Evolutionary conservation across 2,329 filamentous ascomycete species (phyloP), one percentile per base, ranked within the genome.

Genomic region (Ilyonectria mors-panacis): DNA sequence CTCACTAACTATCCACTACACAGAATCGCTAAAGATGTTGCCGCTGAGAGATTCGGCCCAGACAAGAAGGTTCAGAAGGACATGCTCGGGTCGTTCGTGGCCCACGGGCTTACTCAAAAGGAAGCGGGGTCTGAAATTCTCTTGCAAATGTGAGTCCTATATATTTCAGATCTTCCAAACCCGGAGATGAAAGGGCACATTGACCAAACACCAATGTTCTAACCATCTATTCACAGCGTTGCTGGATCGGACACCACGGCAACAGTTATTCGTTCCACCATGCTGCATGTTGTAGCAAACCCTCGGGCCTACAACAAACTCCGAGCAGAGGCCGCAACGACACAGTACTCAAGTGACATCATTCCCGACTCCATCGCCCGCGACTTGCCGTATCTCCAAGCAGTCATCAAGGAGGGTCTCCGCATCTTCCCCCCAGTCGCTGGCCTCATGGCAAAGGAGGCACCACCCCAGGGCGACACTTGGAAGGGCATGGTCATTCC

Each of bases 191-290:
- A 26, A 6, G 26, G 26, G 26, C 26, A 33, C 2, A 33, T 23
- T 7, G 6, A 13, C 9, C 1, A 17, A 6, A 2, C 2, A 5
- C 0, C 2, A 17, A 15, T 7, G 2, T 28, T 17, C 56, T 64
- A 39, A 68, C n/a, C 0, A 0, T 3, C 0, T 1, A 3, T 50
- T 2, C n/a, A 58, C 51, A 83, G 83, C 45, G 79, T 88, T 6
- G 88, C 87, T 5, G 88, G 88, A 4, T 87, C 86, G 0, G 88
- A 90, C 66, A 89, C 87, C 3, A 88, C 87, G 0, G 86, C 88
- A 0, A 87, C 86, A 0, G 83, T 83, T 2, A 83, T 91, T 10
- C 84, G 88, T 2, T 80, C 84, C 42, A 87, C 84, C 1, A 69
- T 90, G 61, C 81, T 89, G 23, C 83, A 87, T 73, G 75, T 90